phyloP scores from a whole-genome alignment of 2,329 filamentous ascomycete genomes.

The Ophiostoma montium region DNA sequence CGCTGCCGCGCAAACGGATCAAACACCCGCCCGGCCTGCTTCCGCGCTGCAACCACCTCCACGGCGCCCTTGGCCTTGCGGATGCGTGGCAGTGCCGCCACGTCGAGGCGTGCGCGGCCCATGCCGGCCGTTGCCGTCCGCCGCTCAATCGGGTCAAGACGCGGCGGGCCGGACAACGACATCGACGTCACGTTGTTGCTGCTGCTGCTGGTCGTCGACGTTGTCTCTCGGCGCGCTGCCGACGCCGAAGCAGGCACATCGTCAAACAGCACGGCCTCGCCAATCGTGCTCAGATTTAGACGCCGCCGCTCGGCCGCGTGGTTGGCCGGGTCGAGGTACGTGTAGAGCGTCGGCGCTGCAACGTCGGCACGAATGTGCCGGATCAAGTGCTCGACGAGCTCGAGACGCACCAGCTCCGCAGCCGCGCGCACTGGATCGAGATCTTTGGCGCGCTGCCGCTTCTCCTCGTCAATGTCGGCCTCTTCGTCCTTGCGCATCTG shows the following conservation, averaged over 20 bases:
- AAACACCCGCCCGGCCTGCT: slow-evolving; percentile 24
- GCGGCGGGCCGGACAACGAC: neutral
- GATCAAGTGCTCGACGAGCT: slow-evolving; percentile 76
- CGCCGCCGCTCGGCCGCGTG: slow-evolving; percentile 68
- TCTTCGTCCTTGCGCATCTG: slow-evolving; percentile 58
- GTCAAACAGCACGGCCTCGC: slow-evolving; percentile 30
- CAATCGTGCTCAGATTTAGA: slow-evolving; percentile 60
- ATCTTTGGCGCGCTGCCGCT: slow-evolving; percentile 70
- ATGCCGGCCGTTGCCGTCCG: slow-evolving; percentile 27
- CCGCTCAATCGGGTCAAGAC: slow-evolving; percentile 42
- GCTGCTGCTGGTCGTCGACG: too few species aligned
- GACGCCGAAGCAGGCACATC: too few species aligned
- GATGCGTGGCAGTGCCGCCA: slow-evolving; percentile 59
- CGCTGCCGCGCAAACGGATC: slow-evolving; percentile 21
- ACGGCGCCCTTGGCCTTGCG: slow-evolving; percentile 49
- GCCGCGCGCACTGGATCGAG: slow-evolving; percentile 85
- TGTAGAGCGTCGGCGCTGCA: slow-evolving; percentile 64
- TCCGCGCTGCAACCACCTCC: slow-evolving; percentile 35
- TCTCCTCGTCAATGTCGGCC: slow-evolving; percentile 77
- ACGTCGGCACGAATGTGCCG: slow-evolving; percentile 81
- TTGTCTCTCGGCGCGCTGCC: too few species aligned
- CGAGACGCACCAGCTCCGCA: slow-evolving; percentile 59
- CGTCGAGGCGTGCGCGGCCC: slow-evolving; percentile 29
- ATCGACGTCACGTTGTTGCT: neutral
- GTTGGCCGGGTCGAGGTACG: slow-evolving; percentile 69